phyloP scores from a whole-genome alignment of 202 grass and related monocot genomes.

The Thinopyrum obtusiflorum region DNA sequence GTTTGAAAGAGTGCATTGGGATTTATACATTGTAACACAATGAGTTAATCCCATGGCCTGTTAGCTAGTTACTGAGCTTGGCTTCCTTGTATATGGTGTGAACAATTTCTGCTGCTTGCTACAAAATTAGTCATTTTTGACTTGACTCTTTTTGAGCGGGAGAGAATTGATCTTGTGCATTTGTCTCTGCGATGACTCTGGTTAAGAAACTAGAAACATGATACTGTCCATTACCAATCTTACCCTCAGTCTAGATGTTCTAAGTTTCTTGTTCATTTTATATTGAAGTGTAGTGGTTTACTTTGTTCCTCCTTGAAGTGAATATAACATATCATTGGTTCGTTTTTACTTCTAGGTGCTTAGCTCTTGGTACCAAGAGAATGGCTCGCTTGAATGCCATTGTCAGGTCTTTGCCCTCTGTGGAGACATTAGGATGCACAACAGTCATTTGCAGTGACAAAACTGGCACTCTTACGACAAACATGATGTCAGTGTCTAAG shows the following conservation, averaged over 20 bases:
- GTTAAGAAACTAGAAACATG: neutral
- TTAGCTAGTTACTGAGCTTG: neutral
- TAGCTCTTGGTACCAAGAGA: constrained; percentile 99
- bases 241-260: neutral
- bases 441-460: constrained; percentile 99
- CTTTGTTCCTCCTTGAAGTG: constrained; percentile 12
- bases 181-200: neutral
- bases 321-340: constrained; percentile 24
- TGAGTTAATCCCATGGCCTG: neutral
- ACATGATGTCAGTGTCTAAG: constrained; percentile 99
- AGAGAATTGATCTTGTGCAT: neutral
- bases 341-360: constrained; percentile 66
- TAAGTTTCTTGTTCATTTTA: constrained; percentile 22
- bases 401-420: constrained; percentile 92
- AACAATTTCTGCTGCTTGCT: neutral
- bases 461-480: constrained; percentile 97
- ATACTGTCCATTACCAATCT: neutral
- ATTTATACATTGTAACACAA: neutral
- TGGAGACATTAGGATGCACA: constrained; percentile 96
- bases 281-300: constrained; percentile 9
- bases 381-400: constrained; percentile 97
- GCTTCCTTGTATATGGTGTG: neutral
- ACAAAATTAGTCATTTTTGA: neutral
- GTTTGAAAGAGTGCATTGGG: neutral
- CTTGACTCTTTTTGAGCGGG: neutral